These are phyloP conservation scores for Metschnikowia chrysomelidarum DNA, from an alignment of 805 yeast species.

Conservation along the genomic window DNA sequence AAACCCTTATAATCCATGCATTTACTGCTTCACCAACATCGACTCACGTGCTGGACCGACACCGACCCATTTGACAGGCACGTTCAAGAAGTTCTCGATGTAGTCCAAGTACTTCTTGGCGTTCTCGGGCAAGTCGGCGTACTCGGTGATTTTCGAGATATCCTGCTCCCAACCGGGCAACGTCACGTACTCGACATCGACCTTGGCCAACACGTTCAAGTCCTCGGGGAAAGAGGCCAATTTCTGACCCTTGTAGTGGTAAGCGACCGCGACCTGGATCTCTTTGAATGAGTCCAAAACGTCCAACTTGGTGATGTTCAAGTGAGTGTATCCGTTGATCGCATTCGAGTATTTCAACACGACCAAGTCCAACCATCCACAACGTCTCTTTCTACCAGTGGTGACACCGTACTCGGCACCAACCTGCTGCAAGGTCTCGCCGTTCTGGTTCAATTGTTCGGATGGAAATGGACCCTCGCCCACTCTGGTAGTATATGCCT, in stretches of 20 bases:
- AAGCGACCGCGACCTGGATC: conserved; percentile 83
- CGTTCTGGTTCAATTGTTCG: conserved; percentile 85
- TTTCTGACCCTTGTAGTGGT: conserved; percentile 73
- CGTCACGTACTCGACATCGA: conserved; percentile 88
- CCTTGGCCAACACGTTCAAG: conserved; percentile 74
- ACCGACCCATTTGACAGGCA: conserved; percentile 95
- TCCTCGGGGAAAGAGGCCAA: conserved; percentile 91
- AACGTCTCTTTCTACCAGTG: conserved; percentile 97
- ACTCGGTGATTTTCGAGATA: conserved; percentile 68
- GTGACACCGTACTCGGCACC: conserved; percentile 98
- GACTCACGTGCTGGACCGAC: conserved; percentile 97
- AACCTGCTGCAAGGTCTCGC: conserved; percentile 82
- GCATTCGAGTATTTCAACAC: conserved; percentile 87
- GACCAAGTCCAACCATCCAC: conserved; percentile 98
- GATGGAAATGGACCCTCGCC: conserved; percentile 99
- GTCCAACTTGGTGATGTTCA: conserved; percentile 94
- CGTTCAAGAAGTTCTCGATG: conserved; percentile 81
- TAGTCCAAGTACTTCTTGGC: conserved; percentile 81
- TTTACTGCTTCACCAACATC: conserved; percentile 62
- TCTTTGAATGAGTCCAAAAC: conserved; percentile 89
- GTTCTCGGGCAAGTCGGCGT: conserved; percentile 79
- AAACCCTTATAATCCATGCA: no score
- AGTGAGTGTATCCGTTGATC: conserved; percentile 92
- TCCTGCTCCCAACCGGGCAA: conserved; percentile 93
- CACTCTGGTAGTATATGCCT: conserved; percentile 97